These are phyloP conservation scores for Vinca major DNA, from an alignment of 305 asterid species.

Conservation along the genomic window DNA sequence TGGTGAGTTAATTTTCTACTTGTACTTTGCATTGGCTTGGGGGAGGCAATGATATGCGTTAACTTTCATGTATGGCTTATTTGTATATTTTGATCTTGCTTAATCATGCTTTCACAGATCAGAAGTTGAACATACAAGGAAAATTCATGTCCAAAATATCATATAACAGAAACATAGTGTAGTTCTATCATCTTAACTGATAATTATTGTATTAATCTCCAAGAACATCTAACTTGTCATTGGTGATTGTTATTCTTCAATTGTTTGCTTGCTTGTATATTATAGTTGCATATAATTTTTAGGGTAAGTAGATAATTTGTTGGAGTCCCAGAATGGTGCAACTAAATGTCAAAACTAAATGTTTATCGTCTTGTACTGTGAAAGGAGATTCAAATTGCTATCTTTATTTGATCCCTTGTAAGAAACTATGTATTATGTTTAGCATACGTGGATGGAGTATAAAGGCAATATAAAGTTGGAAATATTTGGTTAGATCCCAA, in stretches of 20 bases:
- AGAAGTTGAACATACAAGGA: background rate
- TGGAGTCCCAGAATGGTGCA: background rate
- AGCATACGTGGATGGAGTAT: too few species aligned
- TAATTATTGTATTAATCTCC: background rate
- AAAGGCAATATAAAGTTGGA: too few species aligned
- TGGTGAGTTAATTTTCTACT: conserved; percentile 49
- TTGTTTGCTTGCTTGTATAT: background rate
- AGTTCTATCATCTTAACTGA: background rate
- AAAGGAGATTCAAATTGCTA: too few species aligned
- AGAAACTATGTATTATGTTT: too few species aligned
- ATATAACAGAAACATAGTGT: background rate
- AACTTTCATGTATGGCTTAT: background rate
- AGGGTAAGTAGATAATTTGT: background rate
- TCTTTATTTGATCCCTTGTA: too few species aligned
- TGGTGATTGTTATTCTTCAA: background rate
- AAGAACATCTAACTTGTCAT: background rate
- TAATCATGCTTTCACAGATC: too few species aligned
- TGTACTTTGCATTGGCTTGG: conserved; percentile 5
- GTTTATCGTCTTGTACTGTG: too few species aligned
- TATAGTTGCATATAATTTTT: background rate
- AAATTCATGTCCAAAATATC: background rate
- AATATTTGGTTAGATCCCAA: too few species aligned
- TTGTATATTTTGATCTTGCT: background rate
- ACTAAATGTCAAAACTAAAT: background rate
- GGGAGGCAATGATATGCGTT: background rate